Percentiles rank a stretch among this genome's conserved stretches.
Evolutionary conservation across 805 yeast genomes (phyloP).

Genomic region (Myxozyma sirexii): DNA sequence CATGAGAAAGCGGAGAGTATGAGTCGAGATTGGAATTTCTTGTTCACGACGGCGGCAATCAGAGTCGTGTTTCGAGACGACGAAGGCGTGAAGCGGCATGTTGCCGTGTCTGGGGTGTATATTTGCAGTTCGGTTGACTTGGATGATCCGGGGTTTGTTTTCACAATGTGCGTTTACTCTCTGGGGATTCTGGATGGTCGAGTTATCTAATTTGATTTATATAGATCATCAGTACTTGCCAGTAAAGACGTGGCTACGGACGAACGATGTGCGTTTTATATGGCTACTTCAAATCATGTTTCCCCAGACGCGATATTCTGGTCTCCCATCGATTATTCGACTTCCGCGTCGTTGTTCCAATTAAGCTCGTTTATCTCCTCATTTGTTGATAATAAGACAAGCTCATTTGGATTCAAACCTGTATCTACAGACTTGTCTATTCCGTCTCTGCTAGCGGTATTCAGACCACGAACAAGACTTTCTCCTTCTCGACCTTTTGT

Average conservation of each 20-base stretch:
- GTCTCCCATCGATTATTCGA: slow-evolving; percentile 5
- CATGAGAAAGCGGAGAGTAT: background rate
- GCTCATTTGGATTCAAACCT: slow-evolving; percentile 7
- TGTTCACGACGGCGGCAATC: slow-evolving; percentile 8
- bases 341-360: background rate
- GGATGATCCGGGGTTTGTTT: slow-evolving; percentile 13
- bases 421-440: background rate
- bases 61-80: slow-evolving; percentile 2
- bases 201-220: background rate
- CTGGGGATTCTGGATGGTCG: background rate
- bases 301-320: slow-evolving; percentile 6
- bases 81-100: background rate
- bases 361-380: slow-evolving; percentile 4
- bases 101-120: slow-evolving; percentile 19
- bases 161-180: slow-evolving; percentile 15
- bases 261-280: slow-evolving; percentile 5
- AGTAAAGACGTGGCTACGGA: slow-evolving; percentile 4
- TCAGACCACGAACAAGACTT: slow-evolving; percentile 3
- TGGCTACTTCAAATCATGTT: slow-evolving; percentile 1
- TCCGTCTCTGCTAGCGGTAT: slow-evolving; percentile 3
- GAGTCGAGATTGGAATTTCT: background rate
- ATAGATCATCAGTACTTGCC: slow-evolving; percentile 19
- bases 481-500: background rate
- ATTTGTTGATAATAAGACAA: background rate
- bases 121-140: slow-evolving; percentile 3